phyloP scores from a whole-genome alignment of 768 basidiomycete species.

The Cystobasidium tubakii region DNA sequence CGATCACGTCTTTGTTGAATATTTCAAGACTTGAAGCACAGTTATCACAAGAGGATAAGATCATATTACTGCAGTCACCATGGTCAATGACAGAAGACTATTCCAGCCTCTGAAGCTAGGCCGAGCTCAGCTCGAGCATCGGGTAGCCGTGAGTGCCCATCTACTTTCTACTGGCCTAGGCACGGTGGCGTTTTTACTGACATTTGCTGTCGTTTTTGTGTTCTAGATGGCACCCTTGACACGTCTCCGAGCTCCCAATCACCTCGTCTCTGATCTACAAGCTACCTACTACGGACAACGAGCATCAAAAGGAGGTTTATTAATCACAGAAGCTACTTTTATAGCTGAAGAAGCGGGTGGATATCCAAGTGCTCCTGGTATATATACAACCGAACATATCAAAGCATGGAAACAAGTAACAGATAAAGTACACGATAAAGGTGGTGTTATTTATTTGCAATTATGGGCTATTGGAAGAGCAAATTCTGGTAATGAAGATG shows the following conservation, averaged over 20 bases:
- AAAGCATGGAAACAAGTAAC: conserved; percentile 60
- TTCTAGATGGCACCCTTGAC: conserved; percentile 43
- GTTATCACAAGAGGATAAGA: no score
- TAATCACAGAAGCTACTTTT: conserved; percentile 56
- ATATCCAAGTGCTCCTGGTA: conserved; percentile 57
- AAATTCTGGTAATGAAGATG: conserved; percentile 40
- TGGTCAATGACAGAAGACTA: conserved; percentile 19
- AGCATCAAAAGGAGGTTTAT: conserved; percentile 53
- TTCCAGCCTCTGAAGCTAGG: conserved; percentile 40
- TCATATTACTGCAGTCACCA: no score
- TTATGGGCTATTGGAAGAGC: conserved; percentile 59
- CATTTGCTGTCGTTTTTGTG: neutral
- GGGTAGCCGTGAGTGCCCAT: conserved; percentile 5
- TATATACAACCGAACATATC: conserved; percentile 61
- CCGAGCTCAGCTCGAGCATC: conserved; percentile 13
- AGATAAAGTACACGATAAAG: conserved; percentile 53
- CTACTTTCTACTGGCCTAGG: no score
- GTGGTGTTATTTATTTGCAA: conserved; percentile 55
- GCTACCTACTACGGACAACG: conserved; percentile 45
- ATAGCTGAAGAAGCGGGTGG: conserved; percentile 53
- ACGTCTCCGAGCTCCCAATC: conserved; percentile 40
- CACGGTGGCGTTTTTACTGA: neutral
- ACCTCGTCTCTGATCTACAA: conserved; percentile 17
- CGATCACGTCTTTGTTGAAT: no score
- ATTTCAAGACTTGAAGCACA: no score